A percentile compares a stretch with the other conserved stretches of the same genome.
Evolutionary conservation across 306 rosid genomes (phyloP).

Genomic region (Chamaecrista fasciculata): DNA sequence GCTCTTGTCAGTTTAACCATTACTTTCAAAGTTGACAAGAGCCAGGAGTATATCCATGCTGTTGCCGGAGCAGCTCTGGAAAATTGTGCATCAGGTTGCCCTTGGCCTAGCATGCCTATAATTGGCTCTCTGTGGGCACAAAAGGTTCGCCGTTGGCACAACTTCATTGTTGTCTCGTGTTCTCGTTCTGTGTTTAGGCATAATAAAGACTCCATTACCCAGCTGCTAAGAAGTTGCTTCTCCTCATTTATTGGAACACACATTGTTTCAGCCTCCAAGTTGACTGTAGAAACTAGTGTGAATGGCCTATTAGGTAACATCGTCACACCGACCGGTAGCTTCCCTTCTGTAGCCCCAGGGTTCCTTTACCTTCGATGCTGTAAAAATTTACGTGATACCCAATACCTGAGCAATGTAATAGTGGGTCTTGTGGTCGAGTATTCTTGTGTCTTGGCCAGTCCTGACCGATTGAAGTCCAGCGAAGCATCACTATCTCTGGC

Average conservation of each 20-base stretch:
- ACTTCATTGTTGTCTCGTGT: slow-evolving; percentile 68
- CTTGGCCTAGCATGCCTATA: slow-evolving; percentile 74
- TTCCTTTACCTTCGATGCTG: slow-evolving; percentile 69
- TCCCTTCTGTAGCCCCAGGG: slow-evolving; percentile 65
- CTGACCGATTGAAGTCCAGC: slow-evolving; percentile 42
- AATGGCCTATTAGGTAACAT: slow-evolving; percentile 66
- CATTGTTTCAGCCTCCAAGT: slow-evolving; percentile 34
- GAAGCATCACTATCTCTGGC: slow-evolving; percentile 52
- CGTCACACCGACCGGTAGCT: slow-evolving; percentile 34
- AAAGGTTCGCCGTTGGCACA: slow-evolving; percentile 81
- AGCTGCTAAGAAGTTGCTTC: slow-evolving; percentile 79
- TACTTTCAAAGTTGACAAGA: slow-evolving; percentile 75
- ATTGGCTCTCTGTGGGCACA: slow-evolving; percentile 80
- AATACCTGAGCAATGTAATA: slow-evolving; percentile 45
- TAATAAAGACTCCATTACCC: slow-evolving; percentile 58
- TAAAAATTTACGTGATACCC: slow-evolving; percentile 48
- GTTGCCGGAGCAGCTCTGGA: slow-evolving; percentile 75
- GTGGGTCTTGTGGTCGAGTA: slow-evolving; percentile 55
- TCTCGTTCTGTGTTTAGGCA: slow-evolving; percentile 67
- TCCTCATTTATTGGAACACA: slow-evolving; percentile 55
- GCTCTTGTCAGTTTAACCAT: slow-evolving; percentile 82
- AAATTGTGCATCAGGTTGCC: slow-evolving; percentile 66
- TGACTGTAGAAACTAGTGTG: slow-evolving; percentile 47
- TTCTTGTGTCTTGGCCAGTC: slow-evolving; percentile 39
- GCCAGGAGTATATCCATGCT: slow-evolving; percentile 58